Base-by-base conservation (phyloP, 2,329 filamentous ascomycete species). In the Huntiella bhutanensis region DNA sequence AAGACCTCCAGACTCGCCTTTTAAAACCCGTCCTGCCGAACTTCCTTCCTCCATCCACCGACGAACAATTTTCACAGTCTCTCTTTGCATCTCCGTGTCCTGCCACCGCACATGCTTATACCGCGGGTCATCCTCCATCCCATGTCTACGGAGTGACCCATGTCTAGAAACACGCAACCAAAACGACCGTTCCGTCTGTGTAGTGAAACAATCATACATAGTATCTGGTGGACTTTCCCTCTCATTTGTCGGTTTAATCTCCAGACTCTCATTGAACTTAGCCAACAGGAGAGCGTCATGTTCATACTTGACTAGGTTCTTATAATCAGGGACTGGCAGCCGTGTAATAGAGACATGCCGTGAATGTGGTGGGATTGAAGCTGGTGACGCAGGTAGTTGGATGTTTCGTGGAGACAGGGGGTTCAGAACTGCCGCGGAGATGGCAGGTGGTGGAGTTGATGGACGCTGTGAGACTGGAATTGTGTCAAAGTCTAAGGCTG, bases 161-260 rank as follows among this genome's bases (percentile, higher is more conserved):
- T 66, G 67, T 4, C 76, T 68, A 5, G 76, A 77, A 13, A 80
- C 59, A 15, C 74, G 71, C 52, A 80, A 78, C 77, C 77, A 81
- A 5, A 66, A 65, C 54, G 73, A 77, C 42, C 77, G 72, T 57
- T 80, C 68, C 2, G 69, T 68, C 3, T 69, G 67, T 2, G 65
- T 63, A 4, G 62, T 61, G 50, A 77, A 77, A 22, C 62, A 70
- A 55, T 77, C 71, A 28, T 57, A 58, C 13, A 72, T 56, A 28
- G 62, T 58, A 28, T 73, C 70, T 0, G 70, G 58, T 0, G 73
- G 54, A 0, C 63, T 55, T 1, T 54, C 51, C 16, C 57, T 55
- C 4, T 47, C 47, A 2, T 53, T 17, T 12, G 52, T 48, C 1
- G 53, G 54, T 8, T 6, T 34, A 12, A 15, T 28, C 22, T 28